Evolutionary conservation across 2,329 filamentous ascomycete genomes (phyloP).

Genomic region (Aaosphaeria arxii): DNA sequence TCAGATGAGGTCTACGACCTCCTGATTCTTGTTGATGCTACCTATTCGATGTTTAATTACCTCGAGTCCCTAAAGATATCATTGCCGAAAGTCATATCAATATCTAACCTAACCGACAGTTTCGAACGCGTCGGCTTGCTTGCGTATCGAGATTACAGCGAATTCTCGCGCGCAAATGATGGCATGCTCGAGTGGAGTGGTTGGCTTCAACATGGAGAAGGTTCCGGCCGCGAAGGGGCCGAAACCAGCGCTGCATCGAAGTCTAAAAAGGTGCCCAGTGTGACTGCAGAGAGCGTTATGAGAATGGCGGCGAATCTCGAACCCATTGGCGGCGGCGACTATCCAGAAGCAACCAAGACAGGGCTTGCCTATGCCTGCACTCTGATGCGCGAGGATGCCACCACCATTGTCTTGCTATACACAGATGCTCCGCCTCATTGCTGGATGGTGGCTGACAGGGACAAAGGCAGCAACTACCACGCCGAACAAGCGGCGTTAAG

Average conservation of each 20-base stretch:
- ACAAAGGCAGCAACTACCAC: constrained; percentile 23
- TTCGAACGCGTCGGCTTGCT: constrained; percentile 52
- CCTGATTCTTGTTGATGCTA: constrained; percentile 48
- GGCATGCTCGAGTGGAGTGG: constrained; percentile 49
- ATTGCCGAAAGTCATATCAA: constrained; percentile 51
- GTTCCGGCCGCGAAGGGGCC: neutral
- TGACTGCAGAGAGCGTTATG: constrained; percentile 9
- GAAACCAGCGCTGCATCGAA: neutral
- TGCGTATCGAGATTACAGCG: constrained; percentile 51
- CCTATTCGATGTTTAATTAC: constrained; percentile 46
- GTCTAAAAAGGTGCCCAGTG: neutral
- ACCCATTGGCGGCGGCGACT: constrained; percentile 40
- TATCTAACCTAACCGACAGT: constrained; percentile 49
- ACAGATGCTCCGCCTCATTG: constrained; percentile 50
- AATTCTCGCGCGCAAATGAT: constrained; percentile 5
- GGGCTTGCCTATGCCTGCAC: constrained; percentile 47
- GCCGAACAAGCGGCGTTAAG: constrained; percentile 23
- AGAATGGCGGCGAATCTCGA: constrained; percentile 21
- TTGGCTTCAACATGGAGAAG: constrained; percentile 37
- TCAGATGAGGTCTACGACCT: constrained; percentile 40
- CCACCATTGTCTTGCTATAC: constrained; percentile 50
- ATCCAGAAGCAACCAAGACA: constrained; percentile 50
- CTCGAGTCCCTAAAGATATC: constrained; percentile 40
- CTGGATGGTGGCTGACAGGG: constrained; percentile 16
- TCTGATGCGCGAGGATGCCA: constrained; percentile 48